Evolutionary conservation across 192 early-diverging fungal species (phyloP), one percentile per base, ranked within the genome.

Genomic region (Blastocladiella britannica): DNA sequence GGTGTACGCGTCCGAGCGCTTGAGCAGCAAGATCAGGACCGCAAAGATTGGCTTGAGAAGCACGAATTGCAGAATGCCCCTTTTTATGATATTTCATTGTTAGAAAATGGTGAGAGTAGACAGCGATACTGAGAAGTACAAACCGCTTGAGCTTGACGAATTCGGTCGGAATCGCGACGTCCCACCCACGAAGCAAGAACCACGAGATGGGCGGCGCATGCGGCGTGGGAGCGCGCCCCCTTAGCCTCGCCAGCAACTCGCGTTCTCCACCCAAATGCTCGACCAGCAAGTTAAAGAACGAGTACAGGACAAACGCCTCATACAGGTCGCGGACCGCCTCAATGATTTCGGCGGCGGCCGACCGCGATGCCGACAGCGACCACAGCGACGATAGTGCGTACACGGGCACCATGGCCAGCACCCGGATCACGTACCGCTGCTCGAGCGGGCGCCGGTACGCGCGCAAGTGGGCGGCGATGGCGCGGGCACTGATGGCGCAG

Each of bases 291-390:
- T 74, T 87, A 69, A 94, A 89, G 67, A 94, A 94, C 61, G 85
- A 83, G 70, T 94, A 94, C 52, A 94, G 85, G 25, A 94, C 91
- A 75, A 92, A 94, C 27, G 87, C 89, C 66, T 94, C 91, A 62
- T 94, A 94, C 6, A 94, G 77, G 56, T 94, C 91, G 31, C 92
- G 77, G 58, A 96, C 69, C 2, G 87, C 82, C 56, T 96, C 92
- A 4, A 93, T 77, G 57, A 88, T 93, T 55, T 86, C 84, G 24
- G 89, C 82, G 4, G 74, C 69, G 30, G 72, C 65, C n/a, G n/a
- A n/a, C n/a, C n/a, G n/a, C 22, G 78, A 64, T n/a, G 87, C 89
- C 4, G 81, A 70, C 51, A 96, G 68, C 8, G 78, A 79, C 2
- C 77, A 73, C 64, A 83, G 82, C 0, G 90, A 88, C 5, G 88